Base-by-base conservation (phyloP, 2,329 filamentous ascomycete species). In the Helminthosporium solani region DNA sequence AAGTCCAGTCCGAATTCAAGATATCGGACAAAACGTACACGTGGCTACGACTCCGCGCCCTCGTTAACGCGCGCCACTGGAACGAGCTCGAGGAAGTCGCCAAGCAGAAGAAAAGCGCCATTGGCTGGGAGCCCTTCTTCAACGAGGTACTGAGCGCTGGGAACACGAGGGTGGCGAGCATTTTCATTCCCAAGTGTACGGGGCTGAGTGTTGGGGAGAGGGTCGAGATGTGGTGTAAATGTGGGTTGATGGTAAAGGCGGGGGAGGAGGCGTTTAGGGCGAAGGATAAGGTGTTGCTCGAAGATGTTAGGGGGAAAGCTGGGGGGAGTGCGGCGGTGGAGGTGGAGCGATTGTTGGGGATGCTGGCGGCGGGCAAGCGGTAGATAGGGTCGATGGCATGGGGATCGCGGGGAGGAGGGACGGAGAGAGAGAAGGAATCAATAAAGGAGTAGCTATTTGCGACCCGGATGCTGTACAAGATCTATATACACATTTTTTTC, bases 121-220 rank as follows among this genome's bases (percentile, higher is more conserved):
- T 99, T 66, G 92, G 92, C 9, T 99, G 94, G 94, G 90, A 95
- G 84, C 90, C 92, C 0, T 99, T 95, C 72, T 96, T 88, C 76
- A 95, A 94, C 64, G 86, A 95, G 60, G 84, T 88, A 21, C 76
- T 97, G 1, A 85, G 87, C 37, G 94, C 94, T 1, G 94, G 94
- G 36, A 97, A 97, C 65, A 86, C 89, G 4, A 87, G 91, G 50
- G 78, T 96, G 14, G 94, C 94, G 1, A 82, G 86, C 0, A 70
- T 83, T 4, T 97, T 96, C 70, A 84, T 97, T 41, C 84, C 89
- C 2, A 97, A 97, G 71, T 96, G 91, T 74, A 86, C 85, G 14
- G 77, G 78, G 44, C 68, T 95, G 37, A 79, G 84, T 35, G 76
- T 81, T 1, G 79, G 82, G 2, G 87, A 90, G 59, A 77, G 85